Evolutionary conservation across 768 basidiomycete genomes (phyloP).

Genomic region (Epithele typhae): DNA sequence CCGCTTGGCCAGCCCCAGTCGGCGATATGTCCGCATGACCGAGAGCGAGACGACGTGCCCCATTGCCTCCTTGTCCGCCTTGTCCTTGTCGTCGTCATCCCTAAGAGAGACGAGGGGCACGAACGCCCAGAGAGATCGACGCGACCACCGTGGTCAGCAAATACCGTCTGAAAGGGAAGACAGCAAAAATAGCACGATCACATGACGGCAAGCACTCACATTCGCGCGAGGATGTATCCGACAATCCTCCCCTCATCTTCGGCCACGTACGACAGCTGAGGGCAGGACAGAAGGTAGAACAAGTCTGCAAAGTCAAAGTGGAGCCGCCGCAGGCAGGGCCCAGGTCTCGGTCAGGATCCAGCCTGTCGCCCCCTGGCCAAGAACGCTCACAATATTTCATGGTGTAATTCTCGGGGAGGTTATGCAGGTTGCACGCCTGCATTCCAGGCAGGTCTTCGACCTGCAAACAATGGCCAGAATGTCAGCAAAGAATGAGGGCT

Average conservation of each 20-base stretch:
- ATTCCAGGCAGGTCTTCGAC: slow-evolving; percentile 82
- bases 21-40: slow-evolving; percentile 78
- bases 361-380: background rate
- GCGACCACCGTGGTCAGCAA: too few species aligned
- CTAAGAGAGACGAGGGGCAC: slow-evolving; percentile 27
- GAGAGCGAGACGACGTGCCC: slow-evolving; percentile 97
- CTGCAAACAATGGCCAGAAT: slow-evolving; percentile 44
- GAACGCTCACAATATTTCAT: slow-evolving; percentile 60
- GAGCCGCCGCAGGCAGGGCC: background rate
- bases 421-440: slow-evolving; percentile 88
- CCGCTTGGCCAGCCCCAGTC: slow-evolving; percentile 88
- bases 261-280: slow-evolving; percentile 87
- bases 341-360: background rate
- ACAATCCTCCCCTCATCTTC: slow-evolving; percentile 86
- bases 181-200: too few species aligned
- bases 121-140: too few species aligned
- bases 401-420: slow-evolving; percentile 89
- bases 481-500: too few species aligned
- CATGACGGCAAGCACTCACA: slow-evolving; percentile 42
- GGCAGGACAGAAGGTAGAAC: slow-evolving; percentile 85
- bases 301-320: slow-evolving; percentile 47
- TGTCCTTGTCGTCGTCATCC: slow-evolving; percentile 59
- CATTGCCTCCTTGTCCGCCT: slow-evolving; percentile 53
- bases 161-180: too few species aligned
- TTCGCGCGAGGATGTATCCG: slow-evolving; percentile 88